Evolutionary conservation across 2,329 filamentous ascomycete genomes (phyloP), one percentile per base, ranked within the genome.

Genomic region (Aspergillus brasiliensis): DNA sequence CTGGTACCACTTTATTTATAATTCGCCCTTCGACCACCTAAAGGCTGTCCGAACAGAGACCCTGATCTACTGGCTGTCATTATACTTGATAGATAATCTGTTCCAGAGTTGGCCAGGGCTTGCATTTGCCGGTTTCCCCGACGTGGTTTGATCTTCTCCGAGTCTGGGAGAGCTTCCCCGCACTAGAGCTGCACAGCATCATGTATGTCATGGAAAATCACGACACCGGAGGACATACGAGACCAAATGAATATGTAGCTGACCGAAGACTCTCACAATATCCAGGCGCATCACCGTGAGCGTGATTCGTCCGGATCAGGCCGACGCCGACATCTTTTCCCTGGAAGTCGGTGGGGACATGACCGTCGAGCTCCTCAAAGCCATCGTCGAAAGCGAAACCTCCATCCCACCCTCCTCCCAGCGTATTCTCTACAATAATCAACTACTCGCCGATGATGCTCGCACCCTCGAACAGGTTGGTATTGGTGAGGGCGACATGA

Each of bases 361-460:
- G 83, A 91, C 91, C 51, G 79, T 98, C 68, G 88, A 88, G 70
- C 89, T 92, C 56, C 85, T 99, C 66, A 96, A 96, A 77, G 90
- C 88, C 73, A 91, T 92, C 72, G 90, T 99, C 73, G 87, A 95
- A 74, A 90, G 88, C 77, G 94, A 98, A 78, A 89, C 89, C 51
- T 82, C 82, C 69, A 88, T 96, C 67, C 86, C 90, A 27, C 84
- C 87, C 17, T 81, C 83, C 47, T 83, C 89, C 49, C 92, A 97
- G 76, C 88, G 92, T 72, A 88, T 98, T 73, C 96, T 95, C 78
- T 90, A 94, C 80, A 96, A 97, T 75, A 95, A 94, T 65, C 86
- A 87, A 65, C 85, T 93, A 44, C 86, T 99, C 57, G 84, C 82
- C 66, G 88, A 92, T 77, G 89, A 93, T 69, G 78, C 84, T 60